Base-by-base conservation (phyloP, 1,139 yeast genomes). In the Candida albicans region DNA sequence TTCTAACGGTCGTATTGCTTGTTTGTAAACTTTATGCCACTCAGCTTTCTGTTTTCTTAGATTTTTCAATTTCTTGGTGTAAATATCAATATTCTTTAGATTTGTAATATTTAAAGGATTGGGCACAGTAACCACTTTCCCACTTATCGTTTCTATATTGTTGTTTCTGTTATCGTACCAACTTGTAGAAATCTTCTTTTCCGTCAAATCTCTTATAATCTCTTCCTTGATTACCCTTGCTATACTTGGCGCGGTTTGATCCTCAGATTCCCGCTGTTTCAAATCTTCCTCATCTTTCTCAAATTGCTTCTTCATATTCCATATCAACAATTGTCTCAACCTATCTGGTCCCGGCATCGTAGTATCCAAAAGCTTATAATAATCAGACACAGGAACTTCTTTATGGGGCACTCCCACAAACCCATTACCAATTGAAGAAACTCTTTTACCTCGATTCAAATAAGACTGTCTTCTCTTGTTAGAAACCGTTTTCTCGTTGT, bases 341-440 rank as follows among this genome's bases (percentile, higher is more conserved):
- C 82, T 71, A 53, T 83, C 86, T 0, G 91, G 88, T 44, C 82
- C 93, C 0, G 95, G 87, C 35, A 83, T 53, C 15, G 77, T 75
- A 2, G 71, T 62, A 49, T 85, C 87, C 30, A 87, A 61, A 52
- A 82, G 81, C 56, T 84, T 84, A 57, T 78, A 80, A 54, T 81
- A 81, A 43, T 82, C 85, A 14, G 65, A 55, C 0, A 75, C 68
- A 0, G 81, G 74, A 1, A 87, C 80, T 39, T 78, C 83, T 1
- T 75, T 73, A 58, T 86, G 93, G 0, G 91, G 91, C 30, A 76
- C 76, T 0, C 87, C 89, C 2, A 66, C 71, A 51, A 80, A 81
- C 2, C 93, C 93, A 55, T 83, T 84, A 0, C 93, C 90, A 11
- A 86, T 77, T 0, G 91, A 83, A 57, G 87, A 85, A 2, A 84